phyloP scores from a whole-genome alignment of 208 protist species.

The Giardia muris region DNA sequence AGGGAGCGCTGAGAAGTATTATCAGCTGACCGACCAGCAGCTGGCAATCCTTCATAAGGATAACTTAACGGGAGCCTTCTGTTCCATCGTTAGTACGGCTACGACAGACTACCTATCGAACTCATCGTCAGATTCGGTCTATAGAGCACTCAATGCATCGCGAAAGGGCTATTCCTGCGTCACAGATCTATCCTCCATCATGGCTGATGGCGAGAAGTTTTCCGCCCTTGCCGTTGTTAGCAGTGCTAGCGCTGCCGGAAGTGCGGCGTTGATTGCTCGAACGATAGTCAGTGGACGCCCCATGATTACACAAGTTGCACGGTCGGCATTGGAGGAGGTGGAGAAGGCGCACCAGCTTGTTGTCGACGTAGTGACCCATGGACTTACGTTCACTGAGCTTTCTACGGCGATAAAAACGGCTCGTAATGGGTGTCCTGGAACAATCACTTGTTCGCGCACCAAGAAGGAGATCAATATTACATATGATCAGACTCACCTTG shows the following conservation, averaged over 20 bases:
- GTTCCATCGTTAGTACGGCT: background rate
- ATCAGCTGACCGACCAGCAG: background rate
- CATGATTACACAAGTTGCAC: background rate
- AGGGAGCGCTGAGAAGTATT: background rate
- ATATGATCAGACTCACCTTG: background rate
- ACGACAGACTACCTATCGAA: background rate
- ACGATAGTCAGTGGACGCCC: background rate
- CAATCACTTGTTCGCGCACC: background rate
- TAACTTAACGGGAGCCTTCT: background rate
- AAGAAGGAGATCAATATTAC: background rate
- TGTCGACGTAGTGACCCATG: background rate
- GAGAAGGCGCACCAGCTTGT: background rate
- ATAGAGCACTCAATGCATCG: background rate
- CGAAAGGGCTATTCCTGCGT: background rate
- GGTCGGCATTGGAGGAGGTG: background rate
- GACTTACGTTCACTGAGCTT: background rate
- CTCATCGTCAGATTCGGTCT: background rate
- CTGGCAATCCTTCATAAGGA: background rate
- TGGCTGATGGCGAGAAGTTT: background rate
- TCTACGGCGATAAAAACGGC: background rate
- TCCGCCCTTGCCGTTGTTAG: background rate
- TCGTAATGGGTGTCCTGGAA: background rate
- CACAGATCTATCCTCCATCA: background rate
- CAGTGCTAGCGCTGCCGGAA: background rate
- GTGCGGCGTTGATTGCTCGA: background rate